Evolutionary conservation across 192 early-diverging fungal species (phyloP), one percentile per base, ranked within the genome.

Genomic region (Coemansia sp.): DNA sequence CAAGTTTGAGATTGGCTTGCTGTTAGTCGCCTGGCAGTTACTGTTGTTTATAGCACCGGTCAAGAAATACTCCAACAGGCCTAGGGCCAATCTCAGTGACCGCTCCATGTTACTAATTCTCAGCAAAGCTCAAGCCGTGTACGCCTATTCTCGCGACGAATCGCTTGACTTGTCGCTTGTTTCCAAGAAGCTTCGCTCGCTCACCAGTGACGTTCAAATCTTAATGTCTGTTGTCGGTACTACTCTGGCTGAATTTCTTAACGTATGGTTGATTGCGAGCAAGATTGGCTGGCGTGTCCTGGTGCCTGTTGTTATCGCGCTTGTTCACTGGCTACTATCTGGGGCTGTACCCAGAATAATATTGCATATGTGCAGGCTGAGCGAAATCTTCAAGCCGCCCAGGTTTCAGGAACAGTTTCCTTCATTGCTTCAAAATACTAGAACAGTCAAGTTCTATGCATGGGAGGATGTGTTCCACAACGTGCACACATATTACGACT

Each of bases 391-490:
- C 35, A 42, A 46, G 9, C 41, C 15, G 15, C 60, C 60, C 1
- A 18, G 31, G 8, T 51, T 59, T 15, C 46, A 35, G 9, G 19
- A 51, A 2, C n/a, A 46, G 13, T 55, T 56, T 29, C 35, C 31
- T 13, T 8, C 9, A 3, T 15, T 65, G 30, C 25, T 86, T 8
- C 58, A 70, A n/a, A 69, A 81, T 5, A 81, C 86, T 19, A 78
- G 79, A 17, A 71, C 80, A 11, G 81, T 88, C 58, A 88, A 87
- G 58, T 82, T 82, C 40, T 86, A 83, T 46, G 82, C 81, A 11
- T 87, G 81, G 81, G 79, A 80, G 41, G 40, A 70, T 1, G 73
- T 53, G 11, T 63, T 65, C 17, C 58, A 23, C 30, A 43, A 22
- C 21, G 41, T 40, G 3, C 39, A 13, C 4, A 9, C 4, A 14